Percentiles rank a stretch among this genome's conserved stretches.
phyloP scores from a whole-genome alignment of 148 eudicot species.

The Drosera capensis region DNA sequence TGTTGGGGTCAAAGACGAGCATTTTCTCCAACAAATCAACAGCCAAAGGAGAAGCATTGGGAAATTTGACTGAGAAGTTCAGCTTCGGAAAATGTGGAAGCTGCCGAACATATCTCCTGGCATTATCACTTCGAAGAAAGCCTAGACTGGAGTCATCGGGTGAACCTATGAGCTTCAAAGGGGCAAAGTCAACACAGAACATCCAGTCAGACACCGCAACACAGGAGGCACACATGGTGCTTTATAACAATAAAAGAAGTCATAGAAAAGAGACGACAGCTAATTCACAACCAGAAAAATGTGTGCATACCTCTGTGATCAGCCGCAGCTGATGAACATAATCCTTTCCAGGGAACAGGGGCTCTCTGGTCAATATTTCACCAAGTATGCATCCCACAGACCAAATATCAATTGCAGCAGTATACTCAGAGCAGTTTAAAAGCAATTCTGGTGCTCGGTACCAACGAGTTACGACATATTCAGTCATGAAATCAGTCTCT shows the following conservation, averaged over 20 bases:
- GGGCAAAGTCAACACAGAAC: not conserved
- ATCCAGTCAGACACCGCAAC: not conserved
- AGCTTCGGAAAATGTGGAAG: conserved; percentile 10
- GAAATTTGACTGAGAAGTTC: conserved; percentile 4
- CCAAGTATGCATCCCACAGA: conserved; percentile 43
- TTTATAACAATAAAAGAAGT: not conserved
- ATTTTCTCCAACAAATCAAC: conserved; percentile 9
- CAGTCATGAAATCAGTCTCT: conserved; percentile 45
- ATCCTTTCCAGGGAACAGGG: conserved; percentile 41
- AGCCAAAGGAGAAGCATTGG: conserved; percentile 6
- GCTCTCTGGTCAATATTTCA: conserved; percentile 30
- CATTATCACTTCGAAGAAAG: conserved; percentile 5
- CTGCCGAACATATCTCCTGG: conserved; percentile 5
- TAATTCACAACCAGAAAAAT: not conserved
- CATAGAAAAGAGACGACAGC: not conserved
- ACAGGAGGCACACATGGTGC: not conserved
- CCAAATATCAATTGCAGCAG: conserved; percentile 46
- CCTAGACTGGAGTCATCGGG: conserved; percentile 9
- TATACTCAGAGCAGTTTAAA: conserved; percentile 37
- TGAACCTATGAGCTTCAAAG: conserved; percentile 10
- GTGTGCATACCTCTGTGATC: conserved; percentile 39
- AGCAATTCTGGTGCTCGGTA: conserved; percentile 43
- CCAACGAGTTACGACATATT: conserved; percentile 46
- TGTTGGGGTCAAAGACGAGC: conserved; percentile 10
- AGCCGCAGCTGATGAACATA: conserved; percentile 41